phyloP scores from a whole-genome alignment of 768 basidiomycete genomes.

The Astraeus odoratus region DNA sequence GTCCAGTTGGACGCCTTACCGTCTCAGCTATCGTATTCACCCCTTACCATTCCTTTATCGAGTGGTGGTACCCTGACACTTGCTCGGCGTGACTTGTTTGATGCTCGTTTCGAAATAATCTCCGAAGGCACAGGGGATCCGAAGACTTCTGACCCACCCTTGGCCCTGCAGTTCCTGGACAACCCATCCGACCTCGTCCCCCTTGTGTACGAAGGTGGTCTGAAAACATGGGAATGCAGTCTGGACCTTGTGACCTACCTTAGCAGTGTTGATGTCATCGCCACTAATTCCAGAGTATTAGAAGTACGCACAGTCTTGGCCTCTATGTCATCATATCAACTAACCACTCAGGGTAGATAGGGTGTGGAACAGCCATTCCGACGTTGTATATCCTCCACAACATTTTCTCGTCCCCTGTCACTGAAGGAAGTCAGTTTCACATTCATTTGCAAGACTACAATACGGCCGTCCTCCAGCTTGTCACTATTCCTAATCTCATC shows the following conservation, averaged over 20 bases:
- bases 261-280: slow-evolving; percentile 20
- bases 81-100: slow-evolving; percentile 82
- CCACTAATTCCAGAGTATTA: slow-evolving; percentile 50
- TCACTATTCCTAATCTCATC: slow-evolving; percentile 73
- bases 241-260: slow-evolving; percentile 77
- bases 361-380: slow-evolving; percentile 90
- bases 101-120: slow-evolving; percentile 92
- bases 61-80: slow-evolving; percentile 34
- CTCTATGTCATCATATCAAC: neutral
- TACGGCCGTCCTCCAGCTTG: slow-evolving; percentile 65
- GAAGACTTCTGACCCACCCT: slow-evolving; percentile 17
- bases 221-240: slow-evolving; percentile 98
- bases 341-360: slow-evolving; percentile 47
- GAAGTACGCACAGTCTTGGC: slow-evolving; percentile 46
- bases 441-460: slow-evolving; percentile 94
- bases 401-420: slow-evolving; percentile 38
- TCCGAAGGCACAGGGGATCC: slow-evolving; percentile 40
- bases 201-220: slow-evolving; percentile 89
- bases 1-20: slow-evolving; percentile 65
- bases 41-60: slow-evolving; percentile 46
- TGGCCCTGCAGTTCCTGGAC: slow-evolving; percentile 60
- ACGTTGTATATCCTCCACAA: slow-evolving; percentile 63
- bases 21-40: slow-evolving; percentile 72
- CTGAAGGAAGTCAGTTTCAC: slow-evolving; percentile 33
- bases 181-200: slow-evolving; percentile 87